Percentiles rank a stretch among this genome's conserved stretches.
Evolutionary conservation across 345 rosid genomes (phyloP).

Genomic region (Euphorbia lathyris): DNA sequence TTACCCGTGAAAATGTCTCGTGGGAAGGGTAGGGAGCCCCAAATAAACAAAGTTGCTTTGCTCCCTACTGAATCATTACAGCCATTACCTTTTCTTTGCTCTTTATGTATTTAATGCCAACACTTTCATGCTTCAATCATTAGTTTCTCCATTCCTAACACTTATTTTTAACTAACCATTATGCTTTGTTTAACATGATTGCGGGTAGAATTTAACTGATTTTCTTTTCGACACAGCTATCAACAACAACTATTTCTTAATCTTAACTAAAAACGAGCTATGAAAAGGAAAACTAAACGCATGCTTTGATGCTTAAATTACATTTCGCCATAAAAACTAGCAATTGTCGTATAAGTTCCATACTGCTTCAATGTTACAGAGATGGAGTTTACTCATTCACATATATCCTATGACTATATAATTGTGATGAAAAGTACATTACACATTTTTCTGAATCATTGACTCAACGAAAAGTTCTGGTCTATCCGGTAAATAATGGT

Average conservation of each 20-base stretch:
- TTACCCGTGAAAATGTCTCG: slow-evolving; percentile 45
- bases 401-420: background rate
- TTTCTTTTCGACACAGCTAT: too few relatives aligned
- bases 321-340: background rate
- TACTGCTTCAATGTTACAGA: background rate
- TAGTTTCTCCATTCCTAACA: background rate
- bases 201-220: too few relatives aligned
- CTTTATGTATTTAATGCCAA: slow-evolving; percentile 17
- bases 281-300: too few relatives aligned
- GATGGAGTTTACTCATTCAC: background rate
- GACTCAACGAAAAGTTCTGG: background rate
- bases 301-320: too few relatives aligned
- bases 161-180: background rate
- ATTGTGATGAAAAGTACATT: too few relatives aligned
- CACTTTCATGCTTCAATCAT: slow-evolving; percentile 17
- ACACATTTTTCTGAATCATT: background rate
- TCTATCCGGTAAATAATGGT: background rate
- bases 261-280: too few relatives aligned
- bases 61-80: slow-evolving; percentile 27
- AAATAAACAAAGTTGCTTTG: slow-evolving; percentile 20
- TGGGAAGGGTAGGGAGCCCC: too few relatives aligned
- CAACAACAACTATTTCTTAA: too few relatives aligned
- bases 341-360: background rate
- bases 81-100: background rate
- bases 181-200: too few relatives aligned